Base-by-base conservation (phyloP, 2,329 filamentous ascomycete genomes). In the Exophiala xenobiotica region DNA sequence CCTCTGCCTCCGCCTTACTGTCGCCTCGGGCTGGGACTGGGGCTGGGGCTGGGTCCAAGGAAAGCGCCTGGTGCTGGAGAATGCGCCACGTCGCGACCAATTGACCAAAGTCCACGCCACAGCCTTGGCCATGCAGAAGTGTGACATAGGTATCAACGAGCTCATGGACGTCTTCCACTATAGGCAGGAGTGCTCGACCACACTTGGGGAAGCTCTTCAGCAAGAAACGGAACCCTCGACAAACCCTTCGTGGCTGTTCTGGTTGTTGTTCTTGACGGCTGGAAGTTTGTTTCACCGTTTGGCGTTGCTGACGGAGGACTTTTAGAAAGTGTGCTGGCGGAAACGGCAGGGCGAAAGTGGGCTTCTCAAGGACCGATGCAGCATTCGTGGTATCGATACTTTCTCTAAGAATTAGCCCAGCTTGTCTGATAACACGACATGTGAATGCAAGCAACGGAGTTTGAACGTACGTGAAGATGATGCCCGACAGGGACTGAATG, bases 21-120 rank as follows among this genome's bases (percentile, higher is more conserved):
- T n/a, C n/a, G n/a, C n/a, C n/a, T n/a, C n/a, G n/a, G n/a, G n/a
- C n/a, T n/a, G n/a, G n/a, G n/a, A n/a, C n/a, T n/a, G n/a, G n/a
- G n/a, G n/a, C n/a, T n/a, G n/a, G n/a, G n/a, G n/a, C n/a, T n/a
- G n/a, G n/a, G n/a, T n/a, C n/a, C n/a, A n/a, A n/a, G 12, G 51
- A 46, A 12, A 54, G 42, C 5, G 42, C 35, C 9, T 54, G 35
- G 20, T 54, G 46, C 42, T 54, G 51, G 26, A 54, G 43, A 16
- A 26, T 19, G 14, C 51, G 51, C 38, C 51, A 37, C 14, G 46
- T 46, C 20, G 51, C 51, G 20, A 54, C 23, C 11, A 54, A 19
- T 18, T 46, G 43, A 9, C 26, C 16, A 27, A 54, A 50, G 38
- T 54, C 51, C 27, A 50, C 31, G 8, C 46, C 47, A 29, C 29